Evolutionary conservation across 2,329 filamentous ascomycete species (phyloP), one percentile per base, ranked within the genome.

Genomic region (Aspergillus niger): DNA sequence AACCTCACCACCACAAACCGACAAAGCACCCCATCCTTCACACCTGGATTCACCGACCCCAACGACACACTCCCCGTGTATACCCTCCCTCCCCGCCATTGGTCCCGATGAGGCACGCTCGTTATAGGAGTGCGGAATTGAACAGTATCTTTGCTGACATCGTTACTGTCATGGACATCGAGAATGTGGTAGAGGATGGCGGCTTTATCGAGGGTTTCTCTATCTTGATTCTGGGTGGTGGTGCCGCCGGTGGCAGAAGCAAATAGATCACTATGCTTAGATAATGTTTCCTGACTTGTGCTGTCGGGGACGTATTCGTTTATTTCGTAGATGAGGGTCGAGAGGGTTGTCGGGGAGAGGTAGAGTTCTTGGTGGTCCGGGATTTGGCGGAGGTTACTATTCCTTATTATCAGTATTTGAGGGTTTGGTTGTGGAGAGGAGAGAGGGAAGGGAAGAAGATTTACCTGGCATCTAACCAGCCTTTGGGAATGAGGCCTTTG

Each of bases 241-340:
- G 1, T 5, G 26, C 26, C 84, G 17, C 57, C 59, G 2, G 80
- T 77, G 2, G 81, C 77, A 44, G 77, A 82, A 81, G 4, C 85
- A 70, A 13, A 77, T 73, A 62, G 11, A 59, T 54, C 36, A 60
- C 43, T 10, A 62, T 59, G 20, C 65, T 68, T 55, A 64, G 59
- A 57, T 50, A 65, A 43, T 66, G 62, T 24, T 61, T 60, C 22
- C 28, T 70, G 65, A 6, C 71, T 71, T 24, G 72, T 67, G 41
- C 67, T 63, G 28, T 63, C 55, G 2, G 72, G 85, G 22, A 96
- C 89, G 58, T 91, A 89, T 80, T 97, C 89, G 57, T 91, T 90
- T 71, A 98, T 91, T 70, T 98, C 94, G 76, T 97, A 85, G 69
- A 97, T 93, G 74, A 97, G 88, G 77, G 86, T 92, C 3, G 91